These are phyloP conservation scores for Chrysosporium keratinophilum DNA, from an alignment of 2,329 filamentous ascomycete species.

Conservation along the genomic window DNA sequence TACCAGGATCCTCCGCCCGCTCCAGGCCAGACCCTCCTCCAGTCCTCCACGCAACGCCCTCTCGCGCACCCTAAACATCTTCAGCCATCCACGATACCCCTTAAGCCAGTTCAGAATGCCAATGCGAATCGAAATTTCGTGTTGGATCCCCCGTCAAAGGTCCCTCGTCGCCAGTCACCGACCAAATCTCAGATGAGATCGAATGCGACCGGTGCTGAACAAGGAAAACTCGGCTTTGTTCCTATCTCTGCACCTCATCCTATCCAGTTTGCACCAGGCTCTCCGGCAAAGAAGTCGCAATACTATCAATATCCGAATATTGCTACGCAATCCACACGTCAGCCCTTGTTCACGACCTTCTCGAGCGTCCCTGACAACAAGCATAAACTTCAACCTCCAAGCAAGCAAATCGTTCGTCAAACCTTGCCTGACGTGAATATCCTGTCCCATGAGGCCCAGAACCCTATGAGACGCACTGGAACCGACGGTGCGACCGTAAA, in stretches of 20 bases:
- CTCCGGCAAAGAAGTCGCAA: slow-evolving; percentile 37
- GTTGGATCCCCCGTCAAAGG: slow-evolving; percentile 50
- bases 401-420: background rate
- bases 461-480: slow-evolving; percentile 48
- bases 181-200: slow-evolving; percentile 51
- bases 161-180: slow-evolving; percentile 49
- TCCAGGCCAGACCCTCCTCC: slow-evolving; percentile 34
- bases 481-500: slow-evolving; percentile 64
- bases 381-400: background rate
- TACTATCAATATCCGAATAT: slow-evolving; percentile 24
- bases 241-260: slow-evolving; percentile 45
- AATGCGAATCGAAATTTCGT: slow-evolving; percentile 51
- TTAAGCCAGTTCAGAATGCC: slow-evolving; percentile 33
- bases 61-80: slow-evolving; percentile 31
- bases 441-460: slow-evolving; percentile 36
- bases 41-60: slow-evolving; percentile 19
- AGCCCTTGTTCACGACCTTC: slow-evolving; percentile 43
- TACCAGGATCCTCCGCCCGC: slow-evolving; percentile 45
- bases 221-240: slow-evolving; percentile 52
- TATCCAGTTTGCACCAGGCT: slow-evolving; percentile 36
- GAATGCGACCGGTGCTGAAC: slow-evolving; percentile 46
- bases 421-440: background rate
- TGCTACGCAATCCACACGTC: slow-evolving; percentile 31
- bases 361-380: slow-evolving; percentile 28
- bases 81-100: slow-evolving; percentile 45